phyloP scores from a whole-genome alignment of 2,329 filamentous ascomycete species.

The Stenocarpella maydis region DNA sequence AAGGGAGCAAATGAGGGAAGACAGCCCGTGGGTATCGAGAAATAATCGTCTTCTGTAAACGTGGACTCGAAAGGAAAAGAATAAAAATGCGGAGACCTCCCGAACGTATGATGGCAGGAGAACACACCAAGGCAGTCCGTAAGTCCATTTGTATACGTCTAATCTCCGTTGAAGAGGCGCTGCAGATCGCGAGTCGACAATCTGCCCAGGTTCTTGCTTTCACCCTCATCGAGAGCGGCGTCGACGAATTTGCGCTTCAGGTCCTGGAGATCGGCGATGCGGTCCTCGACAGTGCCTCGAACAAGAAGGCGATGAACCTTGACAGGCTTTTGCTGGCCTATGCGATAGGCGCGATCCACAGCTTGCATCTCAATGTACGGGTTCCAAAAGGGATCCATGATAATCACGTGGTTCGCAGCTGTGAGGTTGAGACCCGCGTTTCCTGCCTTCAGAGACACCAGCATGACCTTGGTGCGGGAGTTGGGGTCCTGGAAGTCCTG shows the following conservation, averaged over 20 bases:
- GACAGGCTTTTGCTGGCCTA: slow-evolving; percentile 79
- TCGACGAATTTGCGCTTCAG: slow-evolving; percentile 81
- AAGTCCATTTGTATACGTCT: neutral
- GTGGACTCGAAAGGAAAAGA: neutral
- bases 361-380: slow-evolving; percentile 93
- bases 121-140: neutral
- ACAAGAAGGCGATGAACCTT: slow-evolving; percentile 83
- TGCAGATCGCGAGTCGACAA: slow-evolving; percentile 73
- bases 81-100: neutral
- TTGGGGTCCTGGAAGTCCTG: slow-evolving; percentile 67
- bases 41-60: neutral
- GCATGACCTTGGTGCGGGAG: slow-evolving; percentile 70
- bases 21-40: slow-evolving; percentile 2
- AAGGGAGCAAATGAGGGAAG: neutral
- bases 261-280: slow-evolving; percentile 81
- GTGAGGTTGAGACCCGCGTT: slow-evolving; percentile 89
- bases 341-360: slow-evolving; percentile 87
- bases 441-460: slow-evolving; percentile 81
- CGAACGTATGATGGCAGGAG: neutral
- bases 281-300: slow-evolving; percentile 82
- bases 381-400: slow-evolving; percentile 93
- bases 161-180: slow-evolving; percentile 65
- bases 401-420: slow-evolving; percentile 83
- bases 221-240: slow-evolving; percentile 80
- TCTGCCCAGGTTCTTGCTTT: slow-evolving; percentile 70